These are phyloP conservation scores for Moniliophthora roreri DNA, from an alignment of 1,284 basidiomycete species.

Conservation along the genomic window DNA sequence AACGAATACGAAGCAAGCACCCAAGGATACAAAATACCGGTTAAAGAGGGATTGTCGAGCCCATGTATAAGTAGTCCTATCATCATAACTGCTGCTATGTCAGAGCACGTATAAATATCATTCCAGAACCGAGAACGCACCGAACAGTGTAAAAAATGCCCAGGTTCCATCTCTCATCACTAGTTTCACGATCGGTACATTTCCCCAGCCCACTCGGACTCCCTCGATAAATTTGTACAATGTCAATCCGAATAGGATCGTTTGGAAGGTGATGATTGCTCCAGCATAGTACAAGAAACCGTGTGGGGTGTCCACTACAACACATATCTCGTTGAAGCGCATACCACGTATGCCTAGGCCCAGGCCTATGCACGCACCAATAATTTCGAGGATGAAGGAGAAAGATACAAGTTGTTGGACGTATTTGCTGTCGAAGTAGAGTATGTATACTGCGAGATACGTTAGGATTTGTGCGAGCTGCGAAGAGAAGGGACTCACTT, in stretches of 20 bases:
- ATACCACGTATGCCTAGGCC: conserved; percentile 6
- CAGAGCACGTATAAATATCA: not conserved
- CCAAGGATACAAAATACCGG: conserved; percentile 24
- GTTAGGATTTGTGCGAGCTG: not conserved
- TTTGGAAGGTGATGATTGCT: conserved; percentile 34
- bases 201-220: conserved; percentile 28
- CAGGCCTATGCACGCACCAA: not conserved
- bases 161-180: conserved; percentile 36
- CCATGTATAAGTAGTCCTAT: conserved; percentile 26
- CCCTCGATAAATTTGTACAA: conserved; percentile 30
- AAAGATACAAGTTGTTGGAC: not conserved
- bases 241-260: conserved; percentile 33
- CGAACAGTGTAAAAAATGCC: conserved; percentile 11
- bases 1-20: too few relatives aligned
- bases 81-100: conserved; percentile 23
- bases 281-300: conserved; percentile 13
- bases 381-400: conserved; percentile 6
- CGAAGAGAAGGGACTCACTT: not conserved
- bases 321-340: conserved; percentile 4
- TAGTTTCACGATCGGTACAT: conserved; percentile 28
- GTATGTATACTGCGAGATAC: conserved; percentile 1
- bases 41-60: conserved; percentile 24
- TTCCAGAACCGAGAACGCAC: not conserved
- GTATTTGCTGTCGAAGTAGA: conserved; percentile 1
- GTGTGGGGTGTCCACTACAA: not conserved